Evolutionary conservation across 805 yeast species (phyloP), one percentile per base, ranked within the genome.

Genomic region (Cyberlindnera petersonii): DNA sequence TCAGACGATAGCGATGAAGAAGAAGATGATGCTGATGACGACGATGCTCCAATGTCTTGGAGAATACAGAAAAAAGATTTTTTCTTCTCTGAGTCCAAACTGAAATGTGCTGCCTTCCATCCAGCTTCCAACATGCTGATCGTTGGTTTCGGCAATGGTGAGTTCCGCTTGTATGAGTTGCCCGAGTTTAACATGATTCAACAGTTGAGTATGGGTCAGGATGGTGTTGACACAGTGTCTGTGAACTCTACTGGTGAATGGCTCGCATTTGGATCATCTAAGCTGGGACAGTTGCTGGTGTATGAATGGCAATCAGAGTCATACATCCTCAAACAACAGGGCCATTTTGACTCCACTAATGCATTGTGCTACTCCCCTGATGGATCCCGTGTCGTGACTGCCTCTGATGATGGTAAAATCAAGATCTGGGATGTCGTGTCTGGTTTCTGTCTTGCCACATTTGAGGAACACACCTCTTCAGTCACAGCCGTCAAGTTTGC

Each of bases 281-380:
- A 79, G 55, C 62, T 86, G 21, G 98, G 98, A n/a, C 98, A 93
- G 64, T 66, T 93, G 43, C 65, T 93, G 41, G 98, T 93, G 0
- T 93, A 95, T 69, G 98, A 93, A 69, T 93, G 98, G 98, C 96
- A 93, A 65, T 85, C 95, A 5, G 98, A 93, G 60, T 86, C 96
- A 0, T 93, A 91, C 58, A 83, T 93, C 33, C 68, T 93, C 48
- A 89, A 91, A 58, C 98, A 93, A 59, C 98, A 93, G 63, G 97
- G 98, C 18, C 98, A 93, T 63, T 91, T 86, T 56, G 98, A 93
- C 60, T 71, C 96, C 0, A 76, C 88, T 60, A 91, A 87, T 55
- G 72, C 87, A 13, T 58, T 93, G 31, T 77, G 83, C 24, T 93
- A 93, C 55, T 86, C 97, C 1, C 96, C 97, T 0, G 98, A 93